These are phyloP conservation scores for Escovopsis weberi DNA, from an alignment of 2,329 filamentous ascomycete species.

Conservation along the genomic window DNA sequence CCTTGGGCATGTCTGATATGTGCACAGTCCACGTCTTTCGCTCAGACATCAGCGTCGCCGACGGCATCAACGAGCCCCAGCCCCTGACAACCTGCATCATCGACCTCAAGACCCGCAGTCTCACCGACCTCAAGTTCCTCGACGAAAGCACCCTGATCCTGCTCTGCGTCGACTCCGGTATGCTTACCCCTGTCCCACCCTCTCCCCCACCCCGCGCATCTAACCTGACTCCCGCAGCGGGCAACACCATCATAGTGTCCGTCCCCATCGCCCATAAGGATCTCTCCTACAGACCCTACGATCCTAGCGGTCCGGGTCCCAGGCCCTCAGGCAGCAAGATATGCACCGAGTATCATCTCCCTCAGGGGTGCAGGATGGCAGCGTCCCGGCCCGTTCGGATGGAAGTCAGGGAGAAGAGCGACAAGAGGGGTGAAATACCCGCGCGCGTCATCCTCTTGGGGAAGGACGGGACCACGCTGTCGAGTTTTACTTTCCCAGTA, in stretches of 20 bases:
- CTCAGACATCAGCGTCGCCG: conserved; percentile 34
- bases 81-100: conserved; percentile 26
- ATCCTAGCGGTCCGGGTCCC: conserved; percentile 4
- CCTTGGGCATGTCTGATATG: background rate
- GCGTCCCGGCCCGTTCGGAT: conserved; percentile 29
- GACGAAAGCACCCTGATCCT: conserved; percentile 46
- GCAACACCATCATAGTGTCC: conserved; percentile 13
- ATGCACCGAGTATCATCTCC: conserved; percentile 13
- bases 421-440: conserved; percentile 31
- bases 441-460: conserved; percentile 36
- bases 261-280: conserved; percentile 22
- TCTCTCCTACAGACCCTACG: conserved; percentile 23
- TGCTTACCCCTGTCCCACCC: background rate
- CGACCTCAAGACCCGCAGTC: conserved; percentile 25
- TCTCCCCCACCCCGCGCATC: background rate
- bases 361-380: conserved; percentile 6
- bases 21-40: conserved; percentile 42
- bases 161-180: conserved; percentile 33
- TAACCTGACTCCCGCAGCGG: conserved; percentile 9
- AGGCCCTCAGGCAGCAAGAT: background rate
- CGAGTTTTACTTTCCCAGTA: conserved; percentile 27
- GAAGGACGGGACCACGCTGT: conserved; percentile 31
- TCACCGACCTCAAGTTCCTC: conserved; percentile 54
- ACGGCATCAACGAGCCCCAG: conserved; percentile 40
- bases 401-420: conserved; percentile 33